Evolutionary conservation across 495 filamentous ascomycete species (phyloP), one percentile per base, ranked within the genome.

Genomic region (Pyrenula massariospora): DNA sequence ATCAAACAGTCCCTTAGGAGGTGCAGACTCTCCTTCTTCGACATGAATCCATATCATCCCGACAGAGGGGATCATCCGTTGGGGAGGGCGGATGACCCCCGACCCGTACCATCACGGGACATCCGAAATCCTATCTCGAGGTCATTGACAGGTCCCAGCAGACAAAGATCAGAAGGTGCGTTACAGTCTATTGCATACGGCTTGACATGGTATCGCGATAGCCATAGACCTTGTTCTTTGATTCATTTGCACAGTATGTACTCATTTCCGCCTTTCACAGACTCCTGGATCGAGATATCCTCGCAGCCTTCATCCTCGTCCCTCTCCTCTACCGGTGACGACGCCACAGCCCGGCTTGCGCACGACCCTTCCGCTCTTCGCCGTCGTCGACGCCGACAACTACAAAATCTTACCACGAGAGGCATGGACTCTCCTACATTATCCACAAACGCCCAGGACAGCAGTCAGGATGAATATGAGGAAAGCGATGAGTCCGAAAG

Each of bases 261-360:
- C 74, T 78, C 75, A 80, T 70, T 75, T 42, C 70, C 65, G 25
- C 66, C 77, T 65, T 77, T 74, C 63, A 65, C 80, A 91, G 93
- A 96, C 71, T 96, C 92, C 1, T 98, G 93, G 93, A 84, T 98
- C 65, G 93, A 98, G 68, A 83, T 98, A 56, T 79, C 88, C 50
- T 97, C 93, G 1, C 89, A 94, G 57, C 89, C 92, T 21, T 96
- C 91, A 1, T 92, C 91, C 10, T 95, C 93, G 12, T 87, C 83
- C 25, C 73, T 93, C n/a, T 96, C 91, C 12, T 95, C 89, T 20
- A 73, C 71, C 22, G 71, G 69, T 11, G 84, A 85, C 53, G 86
- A 78, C 57, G 91, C 95, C 54, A 91, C 96, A 56, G 87, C 95
- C 61, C 88, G 89, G 12, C 80, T 95, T 15, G 82, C 84, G 22